phyloP scores from a whole-genome alignment of 2,329 filamentous ascomycete species.

The Cercospora brassicicola region DNA sequence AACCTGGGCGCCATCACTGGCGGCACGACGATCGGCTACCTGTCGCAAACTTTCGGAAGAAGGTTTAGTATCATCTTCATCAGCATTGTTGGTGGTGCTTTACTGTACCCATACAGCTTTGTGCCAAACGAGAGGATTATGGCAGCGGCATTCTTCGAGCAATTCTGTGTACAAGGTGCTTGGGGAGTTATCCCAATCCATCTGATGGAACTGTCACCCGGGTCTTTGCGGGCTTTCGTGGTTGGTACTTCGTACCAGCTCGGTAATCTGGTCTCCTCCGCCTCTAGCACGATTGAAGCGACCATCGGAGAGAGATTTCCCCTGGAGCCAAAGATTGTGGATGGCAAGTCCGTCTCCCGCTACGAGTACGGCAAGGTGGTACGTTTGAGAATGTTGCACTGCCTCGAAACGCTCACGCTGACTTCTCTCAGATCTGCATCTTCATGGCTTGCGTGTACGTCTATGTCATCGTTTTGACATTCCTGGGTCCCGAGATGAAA shows the following conservation, averaged over 20 bases:
- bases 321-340: slow-evolving; percentile 43
- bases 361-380: slow-evolving; percentile 57
- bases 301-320: slow-evolving; percentile 46
- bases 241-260: slow-evolving; percentile 75
- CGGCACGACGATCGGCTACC: slow-evolving; percentile 50
- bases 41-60: slow-evolving; percentile 49
- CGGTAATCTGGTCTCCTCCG: slow-evolving; percentile 65
- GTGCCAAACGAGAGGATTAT: slow-evolving; percentile 63
- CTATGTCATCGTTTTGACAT: slow-evolving; percentile 61
- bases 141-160: slow-evolving; percentile 78
- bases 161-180: slow-evolving; percentile 43
- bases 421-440: slow-evolving; percentile 31
- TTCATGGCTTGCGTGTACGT: slow-evolving; percentile 83
- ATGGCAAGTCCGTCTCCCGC: slow-evolving; percentile 41
- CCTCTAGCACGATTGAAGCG: slow-evolving; percentile 47
- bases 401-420: background rate
- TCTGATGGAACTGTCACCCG: slow-evolving; percentile 73
- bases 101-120: slow-evolving; percentile 83
- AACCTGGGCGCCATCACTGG: slow-evolving; percentile 53
- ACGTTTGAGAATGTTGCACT: slow-evolving; percentile 58
- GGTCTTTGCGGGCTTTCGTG: slow-evolving; percentile 71
- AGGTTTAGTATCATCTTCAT: slow-evolving; percentile 51
- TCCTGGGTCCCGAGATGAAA: slow-evolving; percentile 59
- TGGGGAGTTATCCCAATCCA: slow-evolving; percentile 59
- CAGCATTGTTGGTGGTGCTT: slow-evolving; percentile 65